A percentile compares a stretch with the other conserved stretches of the same genome.
phyloP scores from a whole-genome alignment of 2,329 filamentous ascomycete species.

The Colletotrichum chrysophilum region DNA sequence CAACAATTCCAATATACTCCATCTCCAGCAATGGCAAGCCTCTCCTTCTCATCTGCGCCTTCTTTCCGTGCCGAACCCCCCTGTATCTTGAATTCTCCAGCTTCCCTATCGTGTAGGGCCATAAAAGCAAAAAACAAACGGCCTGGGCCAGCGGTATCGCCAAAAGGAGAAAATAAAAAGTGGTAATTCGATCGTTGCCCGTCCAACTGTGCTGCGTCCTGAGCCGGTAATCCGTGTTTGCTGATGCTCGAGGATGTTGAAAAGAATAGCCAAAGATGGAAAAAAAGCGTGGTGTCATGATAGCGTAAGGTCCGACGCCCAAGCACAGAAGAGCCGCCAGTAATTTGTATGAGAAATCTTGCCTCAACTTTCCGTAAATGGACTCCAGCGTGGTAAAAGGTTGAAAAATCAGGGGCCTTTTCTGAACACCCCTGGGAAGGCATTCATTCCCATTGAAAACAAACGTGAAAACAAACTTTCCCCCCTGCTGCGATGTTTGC shows the following conservation, averaged over 20 bases:
- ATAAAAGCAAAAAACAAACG: not conserved
- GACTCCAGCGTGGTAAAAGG: not conserved
- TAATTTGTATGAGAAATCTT: not conserved
- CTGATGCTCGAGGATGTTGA: not conserved
- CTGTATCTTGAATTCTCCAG: not conserved
- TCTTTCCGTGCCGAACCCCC: not conserved
- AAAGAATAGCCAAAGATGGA: not conserved
- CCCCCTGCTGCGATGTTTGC: not conserved
- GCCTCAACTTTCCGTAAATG: not conserved
- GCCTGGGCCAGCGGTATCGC: not conserved
- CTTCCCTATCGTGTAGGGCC: not conserved
- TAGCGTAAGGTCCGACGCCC: not conserved
- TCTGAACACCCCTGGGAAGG: not conserved
- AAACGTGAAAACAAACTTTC: not conserved
- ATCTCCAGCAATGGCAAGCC: not conserved
- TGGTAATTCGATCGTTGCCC: not conserved
- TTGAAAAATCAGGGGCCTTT: not conserved
- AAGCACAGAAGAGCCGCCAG: not conserved
- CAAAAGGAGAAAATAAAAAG: not conserved
- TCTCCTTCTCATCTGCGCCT: not conserved
- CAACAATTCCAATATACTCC: not conserved
- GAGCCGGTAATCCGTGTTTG: not conserved
- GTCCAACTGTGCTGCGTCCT: not conserved
- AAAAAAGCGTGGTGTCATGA: conserved; percentile 10
- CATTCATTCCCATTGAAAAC: not conserved